phyloP scores from a whole-genome alignment of 2,329 filamentous ascomycete species.

The Nigrospora sphaerica region DNA sequence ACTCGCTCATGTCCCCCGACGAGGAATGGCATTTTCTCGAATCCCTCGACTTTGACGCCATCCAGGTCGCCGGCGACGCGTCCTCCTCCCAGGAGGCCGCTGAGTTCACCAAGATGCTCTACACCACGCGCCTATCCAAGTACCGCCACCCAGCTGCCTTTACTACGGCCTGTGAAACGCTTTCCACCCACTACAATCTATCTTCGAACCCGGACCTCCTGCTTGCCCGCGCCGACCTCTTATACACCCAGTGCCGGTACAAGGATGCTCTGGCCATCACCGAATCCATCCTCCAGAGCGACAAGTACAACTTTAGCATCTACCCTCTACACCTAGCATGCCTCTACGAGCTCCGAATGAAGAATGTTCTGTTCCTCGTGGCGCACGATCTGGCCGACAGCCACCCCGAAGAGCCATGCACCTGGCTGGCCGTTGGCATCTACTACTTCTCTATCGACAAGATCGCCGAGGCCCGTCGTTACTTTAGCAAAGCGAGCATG shows the following conservation, averaged over 20 bases:
- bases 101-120: constrained; percentile 91
- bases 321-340: constrained; percentile 90
- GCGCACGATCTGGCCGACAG: constrained; percentile 89
- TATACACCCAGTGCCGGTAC: constrained; percentile 94
- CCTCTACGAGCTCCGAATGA: constrained; percentile 78
- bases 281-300: constrained; percentile 69
- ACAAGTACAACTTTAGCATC: constrained; percentile 83
- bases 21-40: constrained; percentile 89
- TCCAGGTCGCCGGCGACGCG: constrained; percentile 57
- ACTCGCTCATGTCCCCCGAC: constrained; percentile 80
- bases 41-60: constrained; percentile 82
- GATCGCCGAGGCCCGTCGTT: constrained; percentile 87
- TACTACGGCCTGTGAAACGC: constrained; percentile 76
- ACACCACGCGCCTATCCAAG: constrained; percentile 91
- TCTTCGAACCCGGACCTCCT: constrained; percentile 82
- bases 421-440: constrained; percentile 89
- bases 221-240: constrained; percentile 79
- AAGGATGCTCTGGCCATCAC: constrained; percentile 80
- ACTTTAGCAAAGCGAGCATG: constrained; percentile 95
- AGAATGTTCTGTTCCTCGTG: constrained; percentile 83
- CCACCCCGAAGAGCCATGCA: constrained; percentile 83
- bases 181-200: constrained; percentile 90
- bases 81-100: constrained; percentile 76
- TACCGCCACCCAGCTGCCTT: constrained; percentile 84
- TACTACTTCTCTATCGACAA: constrained; percentile 89